Evolutionary conservation across 225 moss, liverwort and hornwort species (phyloP).

Genomic region (Asterella californica): DNA sequence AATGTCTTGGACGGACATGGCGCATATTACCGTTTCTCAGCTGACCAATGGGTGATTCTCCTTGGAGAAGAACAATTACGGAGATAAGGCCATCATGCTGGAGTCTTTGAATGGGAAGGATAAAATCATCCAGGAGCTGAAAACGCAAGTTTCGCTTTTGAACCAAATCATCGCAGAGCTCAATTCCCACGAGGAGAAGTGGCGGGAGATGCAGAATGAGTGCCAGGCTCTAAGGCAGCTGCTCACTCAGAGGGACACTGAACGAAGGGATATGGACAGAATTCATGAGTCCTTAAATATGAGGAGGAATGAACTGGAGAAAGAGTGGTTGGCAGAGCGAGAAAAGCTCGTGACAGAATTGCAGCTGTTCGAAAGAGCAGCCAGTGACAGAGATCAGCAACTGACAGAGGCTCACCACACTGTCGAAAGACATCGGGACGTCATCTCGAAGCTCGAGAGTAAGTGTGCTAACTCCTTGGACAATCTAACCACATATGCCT

Average conservation of each 20-base stretch:
- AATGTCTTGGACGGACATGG: too few species aligned
- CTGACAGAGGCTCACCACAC: constrained; percentile 36
- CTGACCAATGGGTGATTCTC: not conserved
- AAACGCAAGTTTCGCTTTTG: constrained; percentile 26
- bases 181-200: constrained; percentile 48
- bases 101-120: constrained; percentile 36
- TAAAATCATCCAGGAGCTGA: constrained; percentile 40
- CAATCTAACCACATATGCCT: too few species aligned
- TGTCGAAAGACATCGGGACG: constrained; percentile 45
- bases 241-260: constrained; percentile 42
- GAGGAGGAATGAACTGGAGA: constrained; percentile 34
- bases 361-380: constrained; percentile 39
- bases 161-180: constrained; percentile 33
- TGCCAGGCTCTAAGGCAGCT: constrained; percentile 48
- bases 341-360: constrained; percentile 42
- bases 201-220: constrained; percentile 50
- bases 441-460: constrained; percentile 44
- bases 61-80: constrained; percentile 29
- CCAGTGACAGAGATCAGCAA: constrained; percentile 29
- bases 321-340: constrained; percentile 39
- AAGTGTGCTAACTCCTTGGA: constrained; percentile 30
- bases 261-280: constrained; percentile 44
- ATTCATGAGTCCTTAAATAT: constrained; percentile 27
- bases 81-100: constrained; percentile 31
- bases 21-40: too few species aligned